Evolutionary conservation across 2,329 filamentous ascomycete genomes (phyloP).

Genomic region (Monilinia aucupariae): DNA sequence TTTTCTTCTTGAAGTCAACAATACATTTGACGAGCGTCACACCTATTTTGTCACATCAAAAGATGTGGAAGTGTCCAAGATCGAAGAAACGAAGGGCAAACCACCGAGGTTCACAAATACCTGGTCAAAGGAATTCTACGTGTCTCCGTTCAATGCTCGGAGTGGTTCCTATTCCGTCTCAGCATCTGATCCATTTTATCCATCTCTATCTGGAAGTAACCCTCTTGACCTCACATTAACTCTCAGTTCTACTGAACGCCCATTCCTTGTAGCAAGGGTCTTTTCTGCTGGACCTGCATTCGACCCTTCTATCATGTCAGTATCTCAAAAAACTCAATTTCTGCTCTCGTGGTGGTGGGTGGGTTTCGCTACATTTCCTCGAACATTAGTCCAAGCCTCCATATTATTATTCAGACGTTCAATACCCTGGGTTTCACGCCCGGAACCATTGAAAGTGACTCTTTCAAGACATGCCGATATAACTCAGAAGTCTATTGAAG

Average conservation of each 20-base stretch:
- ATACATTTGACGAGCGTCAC: slow-evolving; percentile 67
- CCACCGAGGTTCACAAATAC: slow-evolving; percentile 41
- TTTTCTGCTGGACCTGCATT: slow-evolving; percentile 47
- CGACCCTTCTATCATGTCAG: slow-evolving; percentile 45
- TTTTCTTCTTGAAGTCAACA: slow-evolving; percentile 70
- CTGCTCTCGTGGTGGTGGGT: slow-evolving; percentile 60
- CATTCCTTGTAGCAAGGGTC: slow-evolving; percentile 58
- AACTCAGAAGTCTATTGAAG: slow-evolving; percentile 45
- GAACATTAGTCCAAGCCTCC: slow-evolving; percentile 57
- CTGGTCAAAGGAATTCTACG: slow-evolving; percentile 69
- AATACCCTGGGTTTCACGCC: slow-evolving; percentile 60
- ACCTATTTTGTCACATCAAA: slow-evolving; percentile 55
- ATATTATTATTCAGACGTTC: slow-evolving; percentile 51
- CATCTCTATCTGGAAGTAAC: slow-evolving; percentile 42
- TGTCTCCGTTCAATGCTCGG: slow-evolving; percentile 67
- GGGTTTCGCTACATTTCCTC: slow-evolving; percentile 58
- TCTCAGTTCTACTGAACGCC: slow-evolving; percentile 52
- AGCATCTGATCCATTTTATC: slow-evolving; percentile 44
- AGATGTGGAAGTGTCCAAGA: slow-evolving; percentile 23
- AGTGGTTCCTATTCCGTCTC: slow-evolving; percentile 50
- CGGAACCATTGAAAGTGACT: slow-evolving; percentile 54
- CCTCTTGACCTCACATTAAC: slow-evolving; percentile 61
- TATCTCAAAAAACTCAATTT: slow-evolving; percentile 43
- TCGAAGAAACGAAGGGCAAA: slow-evolving; percentile 18
- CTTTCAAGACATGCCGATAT: slow-evolving; percentile 48